Evolutionary conservation across 305 asterid genomes (phyloP).

Genomic region (Fraxinus latifolia): DNA sequence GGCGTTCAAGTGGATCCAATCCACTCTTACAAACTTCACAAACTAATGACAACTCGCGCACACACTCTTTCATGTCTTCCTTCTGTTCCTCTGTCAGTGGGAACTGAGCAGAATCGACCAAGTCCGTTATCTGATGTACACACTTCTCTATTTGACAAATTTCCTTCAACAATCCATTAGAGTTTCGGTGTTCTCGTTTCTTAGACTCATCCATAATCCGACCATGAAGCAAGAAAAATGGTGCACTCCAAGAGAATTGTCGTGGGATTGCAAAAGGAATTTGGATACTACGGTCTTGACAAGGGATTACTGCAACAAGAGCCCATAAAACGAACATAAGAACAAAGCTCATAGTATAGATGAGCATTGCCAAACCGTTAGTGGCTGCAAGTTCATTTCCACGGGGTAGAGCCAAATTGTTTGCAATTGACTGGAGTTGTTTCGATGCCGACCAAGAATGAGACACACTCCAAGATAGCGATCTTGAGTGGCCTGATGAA

Average conservation of each 20-base stretch:
- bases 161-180: slow-evolving; percentile 66
- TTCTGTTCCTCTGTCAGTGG: slow-evolving; percentile 62
- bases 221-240: slow-evolving; percentile 55
- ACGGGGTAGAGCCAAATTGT: slow-evolving; percentile 62
- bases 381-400: slow-evolving; percentile 60
- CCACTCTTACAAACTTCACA: slow-evolving; percentile 53
- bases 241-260: slow-evolving; percentile 63
- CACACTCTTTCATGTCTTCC: slow-evolving; percentile 46
- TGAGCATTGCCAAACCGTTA: slow-evolving; percentile 52
- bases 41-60: slow-evolving; percentile 41
- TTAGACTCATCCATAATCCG: slow-evolving; percentile 64
- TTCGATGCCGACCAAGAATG: slow-evolving; percentile 87
- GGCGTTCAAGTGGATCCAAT: slow-evolving; percentile 68
- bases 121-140: slow-evolving; percentile 59
- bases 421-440: slow-evolving; percentile 77
- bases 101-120: slow-evolving; percentile 70
- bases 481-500: slow-evolving; percentile 68
- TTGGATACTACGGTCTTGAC: slow-evolving; percentile 84
- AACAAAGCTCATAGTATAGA: slow-evolving; percentile 69
- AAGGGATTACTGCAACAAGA: slow-evolving; percentile 81
- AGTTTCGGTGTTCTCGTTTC: slow-evolving; percentile 58
- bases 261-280: slow-evolving; percentile 59
- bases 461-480: slow-evolving; percentile 91
- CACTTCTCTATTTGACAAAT: slow-evolving; percentile 57
- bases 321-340: slow-evolving; percentile 80